Evolutionary conservation across 345 rosid genomes (phyloP).

Genomic region (Aethionema arabicum): DNA sequence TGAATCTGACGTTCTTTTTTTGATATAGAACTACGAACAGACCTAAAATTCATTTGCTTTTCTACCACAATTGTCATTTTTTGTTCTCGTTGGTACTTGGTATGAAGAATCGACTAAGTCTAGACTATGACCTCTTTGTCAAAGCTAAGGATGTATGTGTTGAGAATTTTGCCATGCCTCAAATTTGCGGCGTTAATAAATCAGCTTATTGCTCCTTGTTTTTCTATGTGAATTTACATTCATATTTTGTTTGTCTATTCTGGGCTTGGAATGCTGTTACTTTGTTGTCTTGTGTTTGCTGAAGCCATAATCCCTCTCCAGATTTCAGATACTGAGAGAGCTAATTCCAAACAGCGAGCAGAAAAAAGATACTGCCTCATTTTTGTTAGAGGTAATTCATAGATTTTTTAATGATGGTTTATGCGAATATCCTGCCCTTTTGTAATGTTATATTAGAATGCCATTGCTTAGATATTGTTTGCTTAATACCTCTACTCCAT

Average conservation of each 20-base stretch:
- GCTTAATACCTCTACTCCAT: background rate
- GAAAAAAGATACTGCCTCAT: constrained; percentile 91
- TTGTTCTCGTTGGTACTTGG: background rate
- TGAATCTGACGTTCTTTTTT: background rate
- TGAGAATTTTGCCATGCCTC: constrained; percentile 13
- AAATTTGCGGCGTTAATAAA: background rate
- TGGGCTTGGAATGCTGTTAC: background rate
- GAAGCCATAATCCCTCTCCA: constrained; percentile 37
- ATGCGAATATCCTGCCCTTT: background rate
- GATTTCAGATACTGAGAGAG: constrained; percentile 94
- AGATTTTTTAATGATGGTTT: background rate
- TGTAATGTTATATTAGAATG: background rate
- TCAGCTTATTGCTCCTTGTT: background rate
- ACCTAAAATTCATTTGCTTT: background rate
- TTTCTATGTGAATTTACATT: background rate
- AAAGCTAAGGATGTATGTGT: background rate
- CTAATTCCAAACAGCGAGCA: constrained; percentile 87
- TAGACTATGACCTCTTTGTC: background rate
- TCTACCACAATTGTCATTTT: background rate
- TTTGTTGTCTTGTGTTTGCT: background rate
- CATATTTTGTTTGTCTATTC: constrained; percentile 2
- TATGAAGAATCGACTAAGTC: background rate
- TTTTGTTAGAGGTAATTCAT: constrained; percentile 74
- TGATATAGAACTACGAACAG: background rate
- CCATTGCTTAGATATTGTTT: constrained; percentile 12